phyloP scores from a whole-genome alignment of 805 yeast genomes.

The Suhomyces pyralidae region DNA sequence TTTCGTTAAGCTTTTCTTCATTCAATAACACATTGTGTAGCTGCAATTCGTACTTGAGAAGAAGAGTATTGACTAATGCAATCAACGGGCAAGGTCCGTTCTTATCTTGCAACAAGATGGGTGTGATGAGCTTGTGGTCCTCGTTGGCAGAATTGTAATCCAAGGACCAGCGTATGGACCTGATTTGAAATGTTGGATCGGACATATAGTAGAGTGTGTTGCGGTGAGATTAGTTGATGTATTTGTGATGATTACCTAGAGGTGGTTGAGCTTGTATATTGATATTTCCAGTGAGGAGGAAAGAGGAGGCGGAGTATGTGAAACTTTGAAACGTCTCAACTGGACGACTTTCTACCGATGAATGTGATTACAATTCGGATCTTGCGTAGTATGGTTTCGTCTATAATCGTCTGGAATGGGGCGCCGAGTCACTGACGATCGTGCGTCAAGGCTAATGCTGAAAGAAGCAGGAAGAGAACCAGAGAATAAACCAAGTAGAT shows the following conservation, averaged over 20 bases:
- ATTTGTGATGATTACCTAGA: neutral
- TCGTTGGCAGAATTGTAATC: slow-evolving; percentile 12
- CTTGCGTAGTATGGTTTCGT: neutral
- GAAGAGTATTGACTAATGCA: slow-evolving; percentile 68
- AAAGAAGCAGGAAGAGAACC: neutral
- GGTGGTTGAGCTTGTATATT: neutral
- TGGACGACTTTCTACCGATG: neutral
- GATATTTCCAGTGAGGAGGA: neutral
- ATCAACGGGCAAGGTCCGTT: slow-evolving; percentile 90
- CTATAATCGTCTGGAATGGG: neutral
- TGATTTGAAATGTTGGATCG: slow-evolving; percentile 14
- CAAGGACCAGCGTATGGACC: slow-evolving; percentile 29
- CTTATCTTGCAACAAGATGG: slow-evolving; percentile 68
- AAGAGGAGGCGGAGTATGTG: neutral
- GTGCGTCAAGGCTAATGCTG: neutral
- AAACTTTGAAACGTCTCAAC: neutral
- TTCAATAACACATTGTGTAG: slow-evolving; percentile 11
- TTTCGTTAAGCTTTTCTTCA: neutral
- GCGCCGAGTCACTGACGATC: neutral
- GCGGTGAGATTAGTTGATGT: neutral
- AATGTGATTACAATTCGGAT: neutral
- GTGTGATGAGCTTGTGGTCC: slow-evolving; percentile 39
- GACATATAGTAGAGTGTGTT: neutral
- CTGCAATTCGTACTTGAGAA: slow-evolving; percentile 46
- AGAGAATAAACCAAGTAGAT: neutral